Conservation (phyloP, 306 rosid genomes). For the Prunus mira region DNA sequence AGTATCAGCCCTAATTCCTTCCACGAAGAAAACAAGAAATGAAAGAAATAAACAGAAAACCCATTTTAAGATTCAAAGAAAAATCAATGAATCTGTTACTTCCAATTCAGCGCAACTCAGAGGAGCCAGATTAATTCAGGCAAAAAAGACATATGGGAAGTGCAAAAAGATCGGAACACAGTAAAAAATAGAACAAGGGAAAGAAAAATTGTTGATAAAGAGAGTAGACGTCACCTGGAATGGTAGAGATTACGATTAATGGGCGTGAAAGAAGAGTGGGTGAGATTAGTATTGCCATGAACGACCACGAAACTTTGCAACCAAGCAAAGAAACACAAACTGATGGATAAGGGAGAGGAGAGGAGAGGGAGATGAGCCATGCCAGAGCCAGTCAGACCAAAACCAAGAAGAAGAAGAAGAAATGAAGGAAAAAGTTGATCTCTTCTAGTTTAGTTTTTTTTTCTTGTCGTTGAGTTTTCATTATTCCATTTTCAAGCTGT, state of each 20-base stretch:
- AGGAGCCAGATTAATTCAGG: not conserved
- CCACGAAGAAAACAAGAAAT: not conserved
- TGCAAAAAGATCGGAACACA: not conserved
- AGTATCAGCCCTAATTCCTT: not conserved
- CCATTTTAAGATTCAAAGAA: not conserved
- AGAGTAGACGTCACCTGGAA: constrained; percentile 52
- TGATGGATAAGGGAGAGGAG: constrained; percentile 29
- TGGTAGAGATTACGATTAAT: constrained; percentile 88
- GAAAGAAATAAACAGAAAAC: not conserved
- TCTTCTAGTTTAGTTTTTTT: not conserved
- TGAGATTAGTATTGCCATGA: constrained; percentile 39
- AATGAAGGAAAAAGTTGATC: not conserved
- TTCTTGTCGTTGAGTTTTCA: constrained; percentile 3
- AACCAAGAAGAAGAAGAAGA: not conserved
- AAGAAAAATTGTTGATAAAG: not conserved
- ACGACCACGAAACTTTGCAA: constrained; percentile 39
- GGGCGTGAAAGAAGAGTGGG: constrained; percentile 29
- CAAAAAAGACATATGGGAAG: not conserved
- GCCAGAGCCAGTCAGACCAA: constrained; percentile 9
- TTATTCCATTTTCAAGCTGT: not conserved
- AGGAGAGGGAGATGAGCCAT: constrained; percentile 60
- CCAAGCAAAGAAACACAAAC: constrained; percentile 36
- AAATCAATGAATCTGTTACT: not conserved
- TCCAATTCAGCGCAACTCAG: not conserved
- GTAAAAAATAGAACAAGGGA: not conserved